Base-by-base conservation (phyloP, 306 rosid species). In the Rosa persica region DNA sequence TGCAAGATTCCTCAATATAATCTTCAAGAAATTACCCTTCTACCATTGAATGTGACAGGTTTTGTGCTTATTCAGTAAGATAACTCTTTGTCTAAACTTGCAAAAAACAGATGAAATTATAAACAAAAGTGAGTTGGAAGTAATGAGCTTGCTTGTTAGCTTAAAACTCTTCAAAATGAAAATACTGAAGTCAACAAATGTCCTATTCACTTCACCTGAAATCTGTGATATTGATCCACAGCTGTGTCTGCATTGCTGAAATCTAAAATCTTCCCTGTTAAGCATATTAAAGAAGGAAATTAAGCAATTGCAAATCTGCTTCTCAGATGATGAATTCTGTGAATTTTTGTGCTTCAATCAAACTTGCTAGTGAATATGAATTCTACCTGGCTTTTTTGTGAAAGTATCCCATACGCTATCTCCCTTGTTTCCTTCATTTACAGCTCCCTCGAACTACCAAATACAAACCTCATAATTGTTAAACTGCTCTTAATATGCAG, bases 201-300 rank as follows among this genome's bases (percentile, higher is more conserved):
- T 79, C 61, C 10, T 20, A 43, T 46, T 9, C 15, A 34, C 4
- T 79, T 84, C 75, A 94, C 98, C 98, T 94, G 68, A 82, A 92
- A 91, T 79, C 98, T 89, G 86, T 94, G 98, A 86, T 94, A 94
- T 77, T 94, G 98, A 86, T 94, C 98, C 70, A 94, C 98, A 12
- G 98, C 92, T 79, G 85, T 88, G 79, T 94, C 86, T 67, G 96
- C 97, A 88, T 92, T 94, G 72, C 98, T 94, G 91, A 94, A 94
- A 67, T 94, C 98, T 84, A 94, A 6, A 82, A 94, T 92, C 87
- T 93, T 92, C 75, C 98, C 98, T 94, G 75, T 55, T 48, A 81
- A 20, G 60, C 54, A 81, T 68, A 57, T 75, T 74, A 76, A 76
- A 67, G 72, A 67, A 76, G 67, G 58, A 52, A 64, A 60, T 23